phyloP scores from a whole-genome alignment of 148 eudicot species.

The Heliosperma pusillum region DNA sequence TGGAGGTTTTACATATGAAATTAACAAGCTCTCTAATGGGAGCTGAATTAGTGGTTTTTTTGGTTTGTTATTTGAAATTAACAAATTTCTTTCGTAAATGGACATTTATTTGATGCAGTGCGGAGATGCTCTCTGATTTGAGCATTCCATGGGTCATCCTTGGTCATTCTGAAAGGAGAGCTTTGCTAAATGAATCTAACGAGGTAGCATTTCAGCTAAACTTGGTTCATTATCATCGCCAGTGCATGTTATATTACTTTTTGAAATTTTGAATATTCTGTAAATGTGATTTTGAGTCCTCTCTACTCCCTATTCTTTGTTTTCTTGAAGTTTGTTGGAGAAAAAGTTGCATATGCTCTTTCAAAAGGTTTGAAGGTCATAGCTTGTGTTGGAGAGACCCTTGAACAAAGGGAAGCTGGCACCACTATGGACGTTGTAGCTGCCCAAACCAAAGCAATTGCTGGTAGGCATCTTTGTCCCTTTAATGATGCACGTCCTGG shows the following conservation, averaged over 20 bases:
- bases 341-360: slow-evolving; percentile 89
- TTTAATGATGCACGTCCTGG: neutral
- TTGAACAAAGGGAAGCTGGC: slow-evolving; percentile 92
- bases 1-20: neutral
- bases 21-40: neutral
- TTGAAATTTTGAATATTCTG: neutral
- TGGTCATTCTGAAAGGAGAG: slow-evolving; percentile 90
- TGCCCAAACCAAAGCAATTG: slow-evolving; percentile 87
- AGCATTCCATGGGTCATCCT: slow-evolving; percentile 87
- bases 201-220: slow-evolving; percentile 47
- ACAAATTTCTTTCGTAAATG: too few species aligned
- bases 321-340: slow-evolving; percentile 68
- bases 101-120: slow-evolving; percentile 40
- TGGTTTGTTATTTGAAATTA: too few species aligned
- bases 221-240: neutral
- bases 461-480: slow-evolving; percentile 42
- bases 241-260: neutral
- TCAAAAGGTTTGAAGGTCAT: slow-evolving; percentile 84
- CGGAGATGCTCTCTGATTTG: slow-evolving; percentile 84
- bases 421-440: slow-evolving; percentile 84
- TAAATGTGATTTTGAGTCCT: neutral
- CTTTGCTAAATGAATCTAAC: slow-evolving; percentile 55
- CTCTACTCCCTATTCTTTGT: neutral
- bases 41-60: neutral
- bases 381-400: slow-evolving; percentile 95